Conservation (phyloP, 2,329 filamentous ascomycete species). For the Pyrenochaeta sp. region DNA sequence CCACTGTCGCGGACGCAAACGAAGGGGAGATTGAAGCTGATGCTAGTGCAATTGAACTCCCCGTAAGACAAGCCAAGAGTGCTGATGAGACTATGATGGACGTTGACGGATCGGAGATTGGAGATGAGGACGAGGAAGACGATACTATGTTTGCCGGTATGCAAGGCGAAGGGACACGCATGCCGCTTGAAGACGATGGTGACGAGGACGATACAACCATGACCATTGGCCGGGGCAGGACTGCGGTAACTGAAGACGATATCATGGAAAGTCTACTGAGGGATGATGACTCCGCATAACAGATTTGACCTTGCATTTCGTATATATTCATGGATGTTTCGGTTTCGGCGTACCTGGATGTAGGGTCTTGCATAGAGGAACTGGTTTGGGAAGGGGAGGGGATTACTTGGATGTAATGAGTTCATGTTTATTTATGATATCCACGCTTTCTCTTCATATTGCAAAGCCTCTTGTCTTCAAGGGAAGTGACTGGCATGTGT, state of each 20-base stretch:
- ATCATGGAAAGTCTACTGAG: constrained; percentile 44
- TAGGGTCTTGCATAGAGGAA: not conserved
- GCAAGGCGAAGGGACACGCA: constrained; percentile 46
- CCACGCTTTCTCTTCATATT: too few species aligned
- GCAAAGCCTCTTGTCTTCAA: too few species aligned
- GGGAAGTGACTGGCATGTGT: too few species aligned
- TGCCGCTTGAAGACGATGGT: constrained; percentile 42
- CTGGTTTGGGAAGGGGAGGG: too few species aligned
- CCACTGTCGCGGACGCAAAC: constrained; percentile 12
- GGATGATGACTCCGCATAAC: not conserved
- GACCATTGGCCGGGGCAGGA: constrained; percentile 10
- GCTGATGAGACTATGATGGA: constrained; percentile 4
- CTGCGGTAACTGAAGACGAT: constrained; percentile 41
- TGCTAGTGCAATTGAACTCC: constrained; percentile 20
- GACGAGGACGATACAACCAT: constrained; percentile 28
- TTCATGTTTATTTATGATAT: not conserved
- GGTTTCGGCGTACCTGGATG: not conserved
- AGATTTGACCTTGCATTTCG: not conserved
- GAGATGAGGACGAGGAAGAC: constrained; percentile 41
- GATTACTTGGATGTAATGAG: too few species aligned
- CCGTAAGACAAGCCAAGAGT: constrained; percentile 21
- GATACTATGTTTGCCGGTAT: constrained; percentile 45
- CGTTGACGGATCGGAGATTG: constrained; percentile 21
- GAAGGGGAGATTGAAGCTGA: constrained; percentile 14
- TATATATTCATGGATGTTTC: not conserved